Evolutionary conservation across 257 asterid genomes (phyloP).

Genomic region (Ehretia macrophylla): DNA sequence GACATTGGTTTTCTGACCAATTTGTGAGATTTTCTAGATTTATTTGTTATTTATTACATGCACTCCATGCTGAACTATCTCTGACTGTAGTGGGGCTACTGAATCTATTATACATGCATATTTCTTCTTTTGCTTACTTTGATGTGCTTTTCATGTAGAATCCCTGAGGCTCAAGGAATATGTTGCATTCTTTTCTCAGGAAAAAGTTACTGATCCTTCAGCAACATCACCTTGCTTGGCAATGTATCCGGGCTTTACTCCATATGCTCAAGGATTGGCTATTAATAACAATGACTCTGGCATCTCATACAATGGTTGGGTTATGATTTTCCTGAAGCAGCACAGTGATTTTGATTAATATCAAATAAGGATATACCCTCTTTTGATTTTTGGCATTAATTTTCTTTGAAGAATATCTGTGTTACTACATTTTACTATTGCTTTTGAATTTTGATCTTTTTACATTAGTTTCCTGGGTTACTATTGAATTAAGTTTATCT

Average conservation of each 20-base stretch:
- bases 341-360: conserved; percentile 5
- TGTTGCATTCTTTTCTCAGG: conserved; percentile 47
- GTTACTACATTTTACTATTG: neutral
- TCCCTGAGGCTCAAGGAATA: conserved; percentile 16
- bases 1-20: too few species aligned
- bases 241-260: conserved; percentile 44
- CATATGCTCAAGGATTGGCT: conserved; percentile 38
- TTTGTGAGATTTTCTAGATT: too few species aligned
- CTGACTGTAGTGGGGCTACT: neutral
- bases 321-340: conserved; percentile 11
- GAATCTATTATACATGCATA: neutral
- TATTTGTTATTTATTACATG: neutral
- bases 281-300: conserved; percentile 42
- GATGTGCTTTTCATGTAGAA: conserved; percentile 5
- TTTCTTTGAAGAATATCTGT: neutral
- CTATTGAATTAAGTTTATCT: too few species aligned
- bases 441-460: neutral
- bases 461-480: too few species aligned
- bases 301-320: conserved; percentile 52
- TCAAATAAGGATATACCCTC: neutral
- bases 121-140: conserved; percentile 11
- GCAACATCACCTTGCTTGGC: conserved; percentile 47
- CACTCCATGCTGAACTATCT: neutral
- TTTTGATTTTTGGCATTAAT: conserved; percentile 2
- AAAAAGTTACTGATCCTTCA: conserved; percentile 43